Evolutionary conservation across 495 filamentous ascomycete species (phyloP).

Genomic region (Hypoxylon crocopeplum): DNA sequence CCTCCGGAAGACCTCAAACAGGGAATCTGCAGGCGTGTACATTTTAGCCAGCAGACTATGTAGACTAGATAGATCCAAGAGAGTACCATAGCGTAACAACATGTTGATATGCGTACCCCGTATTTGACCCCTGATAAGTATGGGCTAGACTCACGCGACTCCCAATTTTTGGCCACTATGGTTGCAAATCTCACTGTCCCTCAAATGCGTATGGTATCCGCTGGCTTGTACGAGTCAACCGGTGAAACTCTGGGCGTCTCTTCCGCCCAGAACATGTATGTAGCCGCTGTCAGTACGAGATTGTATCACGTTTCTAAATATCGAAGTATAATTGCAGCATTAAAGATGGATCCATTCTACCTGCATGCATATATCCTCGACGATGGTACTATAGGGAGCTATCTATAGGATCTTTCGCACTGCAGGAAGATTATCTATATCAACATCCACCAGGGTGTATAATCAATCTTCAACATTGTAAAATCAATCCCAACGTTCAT

Average conservation of each 20-base stretch:
- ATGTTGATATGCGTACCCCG: constrained; percentile 20
- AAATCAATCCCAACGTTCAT: no score
- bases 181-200: background rate
- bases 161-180: constrained; percentile 2
- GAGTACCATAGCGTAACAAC: constrained; percentile 2
- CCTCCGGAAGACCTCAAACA: background rate
- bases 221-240: constrained; percentile 10
- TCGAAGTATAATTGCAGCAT: constrained; percentile 28
- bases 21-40: background rate
- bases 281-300: constrained; percentile 19
- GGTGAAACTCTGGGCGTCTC: constrained; percentile 11
- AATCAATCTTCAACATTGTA: no score
- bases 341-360: constrained; percentile 12
- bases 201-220: constrained; percentile 8
- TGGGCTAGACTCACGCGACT: constrained; percentile 1
- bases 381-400: background rate
- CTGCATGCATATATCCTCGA: constrained; percentile 3
- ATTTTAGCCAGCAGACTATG: background rate
- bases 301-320: constrained; percentile 22
- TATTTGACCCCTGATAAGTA: constrained; percentile 6
- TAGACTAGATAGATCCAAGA: background rate
- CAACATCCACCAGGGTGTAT: background rate
- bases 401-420: background rate
- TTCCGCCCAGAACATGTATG: constrained; percentile 8
- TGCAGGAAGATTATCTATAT: background rate